Evolutionary conservation across 2,329 filamentous ascomycete species (phyloP), one percentile per base, ranked within the genome.

Genomic region (Ramichloridium luteum): DNA sequence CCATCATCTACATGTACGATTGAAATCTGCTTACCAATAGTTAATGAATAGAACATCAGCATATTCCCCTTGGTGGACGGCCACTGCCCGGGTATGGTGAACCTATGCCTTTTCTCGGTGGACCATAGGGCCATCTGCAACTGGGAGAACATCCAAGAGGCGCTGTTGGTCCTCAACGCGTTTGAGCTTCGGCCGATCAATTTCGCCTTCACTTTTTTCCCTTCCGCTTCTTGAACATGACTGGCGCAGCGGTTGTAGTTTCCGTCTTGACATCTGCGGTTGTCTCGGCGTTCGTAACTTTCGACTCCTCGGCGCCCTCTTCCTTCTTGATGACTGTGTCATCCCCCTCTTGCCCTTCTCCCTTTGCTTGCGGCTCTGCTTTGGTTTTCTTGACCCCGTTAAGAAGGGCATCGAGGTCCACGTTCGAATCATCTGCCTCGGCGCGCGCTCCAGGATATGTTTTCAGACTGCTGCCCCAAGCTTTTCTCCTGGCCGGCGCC

Each of bases 201-300:
- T n/a, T n/a, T n/a, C 8, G 16, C 13, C n/a, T 27, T 55, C 52
- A 55, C 33, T 44, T 51, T 43, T 55, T 55, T 13, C 45, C 43
- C 50, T 84, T 88, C 32, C 81, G 65, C 60, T 85, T 86, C 59
- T 86, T 88, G 58, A 88, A 90, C 3, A 84, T 62, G 2, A 84
- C 67, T 0, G 69, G 64, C 5, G 59, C 45, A 4, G 44, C 37
- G 3, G 44, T 43, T 28, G 40, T 35, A 15, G 45, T 47, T 39
- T 53, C 36, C 18, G 40, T 26, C 27, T 42, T 38, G 9, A 36
- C 30, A 8, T 11, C 16, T 8, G 35, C 25, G 12, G 20, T 25
- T 31, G 48, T 44, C 4, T 46, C 45, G 14, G 39, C 35, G 4
- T 25, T 36, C 4, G 48, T 44, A 2, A 47, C 31, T 26, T 55